phyloP scores from a whole-genome alignment of 306 rosid genomes.

The Dryas drummondii region DNA sequence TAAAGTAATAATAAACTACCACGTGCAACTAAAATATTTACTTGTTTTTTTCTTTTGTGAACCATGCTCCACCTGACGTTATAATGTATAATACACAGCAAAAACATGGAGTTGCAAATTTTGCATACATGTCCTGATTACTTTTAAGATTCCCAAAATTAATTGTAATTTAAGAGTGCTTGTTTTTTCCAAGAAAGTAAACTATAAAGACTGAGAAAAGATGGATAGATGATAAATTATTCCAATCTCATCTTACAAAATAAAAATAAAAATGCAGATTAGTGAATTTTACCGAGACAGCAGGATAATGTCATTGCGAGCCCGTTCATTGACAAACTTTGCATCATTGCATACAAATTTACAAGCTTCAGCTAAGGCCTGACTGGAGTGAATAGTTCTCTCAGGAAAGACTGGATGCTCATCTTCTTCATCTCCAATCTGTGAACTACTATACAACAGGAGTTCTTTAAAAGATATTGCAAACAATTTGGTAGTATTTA shows the following conservation, averaged over 20 bases:
- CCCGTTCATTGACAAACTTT: conserved; percentile 71
- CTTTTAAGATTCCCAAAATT: background rate
- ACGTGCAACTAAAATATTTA: background rate
- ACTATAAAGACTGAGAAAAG: background rate
- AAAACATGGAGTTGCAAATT: background rate
- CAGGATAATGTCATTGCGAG: conserved; percentile 62
- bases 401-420: conserved; percentile 23
- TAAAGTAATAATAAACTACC: background rate
- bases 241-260: conserved; percentile 16
- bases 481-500: background rate
- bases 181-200: background rate
- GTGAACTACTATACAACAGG: conserved; percentile 41
- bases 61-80: conserved; percentile 4
- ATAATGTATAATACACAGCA: background rate
- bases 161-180: background rate
- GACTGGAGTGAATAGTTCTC: conserved; percentile 33
- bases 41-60: background rate
- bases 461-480: conserved; percentile 24
- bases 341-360: conserved; percentile 73
- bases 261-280: conserved; percentile 26
- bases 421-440: conserved; percentile 48
- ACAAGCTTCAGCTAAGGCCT: conserved; percentile 74
- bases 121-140: background rate
- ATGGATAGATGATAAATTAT: conserved; percentile 5
- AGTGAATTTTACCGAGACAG: conserved; percentile 74